Evolutionary conservation across 2,329 filamentous ascomycete species (phyloP).

Genomic region (Verticillium dahliae): DNA sequence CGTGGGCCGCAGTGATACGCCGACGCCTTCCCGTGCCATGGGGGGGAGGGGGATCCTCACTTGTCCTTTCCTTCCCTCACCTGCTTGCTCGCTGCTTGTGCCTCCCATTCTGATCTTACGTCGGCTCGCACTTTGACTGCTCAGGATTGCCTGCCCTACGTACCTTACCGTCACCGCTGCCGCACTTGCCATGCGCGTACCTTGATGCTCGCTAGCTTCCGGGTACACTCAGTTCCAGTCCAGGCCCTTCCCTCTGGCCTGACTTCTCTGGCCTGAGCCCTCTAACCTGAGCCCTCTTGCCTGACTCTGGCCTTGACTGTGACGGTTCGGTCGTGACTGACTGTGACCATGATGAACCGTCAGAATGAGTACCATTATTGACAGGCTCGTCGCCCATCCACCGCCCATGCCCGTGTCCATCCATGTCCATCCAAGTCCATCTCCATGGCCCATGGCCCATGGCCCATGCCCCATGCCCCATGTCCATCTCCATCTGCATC

Average conservation of each 20-base stretch:
- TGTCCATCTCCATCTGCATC: background rate
- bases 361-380: background rate
- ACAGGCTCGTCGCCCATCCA: background rate
- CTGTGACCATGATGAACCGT: background rate
- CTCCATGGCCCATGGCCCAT: too few species aligned
- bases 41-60: background rate
- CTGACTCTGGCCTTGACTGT: background rate
- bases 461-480: too few species aligned
- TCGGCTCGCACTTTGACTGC: background rate
- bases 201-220: background rate
- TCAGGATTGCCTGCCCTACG: background rate
- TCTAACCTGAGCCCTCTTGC: background rate
- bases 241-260: too few species aligned
- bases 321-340: too few species aligned
- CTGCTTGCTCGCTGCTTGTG: conserved; percentile 11
- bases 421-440: too few species aligned
- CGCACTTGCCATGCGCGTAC: background rate
- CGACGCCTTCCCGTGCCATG: background rate
- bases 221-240: too few species aligned
- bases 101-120: conserved; percentile 5
- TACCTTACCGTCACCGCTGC: background rate
- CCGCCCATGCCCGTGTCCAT: too few species aligned
- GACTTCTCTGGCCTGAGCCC: background rate
- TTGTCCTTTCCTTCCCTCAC: conserved; percentile 1
- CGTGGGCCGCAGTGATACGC: background rate